These are phyloP conservation scores for Kuraishia capsulata DNA, from an alignment of 805 yeast genomes.

Conservation along the genomic window DNA sequence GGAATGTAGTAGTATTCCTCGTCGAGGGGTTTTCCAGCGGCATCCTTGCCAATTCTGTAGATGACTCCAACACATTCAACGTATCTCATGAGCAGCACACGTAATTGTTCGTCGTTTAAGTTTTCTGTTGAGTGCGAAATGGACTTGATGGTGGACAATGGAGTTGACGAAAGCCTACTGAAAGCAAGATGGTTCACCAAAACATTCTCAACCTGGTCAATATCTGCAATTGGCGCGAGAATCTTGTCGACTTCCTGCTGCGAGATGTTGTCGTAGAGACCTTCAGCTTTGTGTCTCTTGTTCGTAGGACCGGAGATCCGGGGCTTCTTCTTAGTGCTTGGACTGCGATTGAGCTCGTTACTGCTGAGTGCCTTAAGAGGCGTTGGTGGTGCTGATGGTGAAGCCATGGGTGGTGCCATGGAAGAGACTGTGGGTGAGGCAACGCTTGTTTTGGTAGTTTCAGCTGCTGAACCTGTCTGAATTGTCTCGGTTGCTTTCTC, in stretches of 20 bases:
- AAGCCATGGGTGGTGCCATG: neutral
- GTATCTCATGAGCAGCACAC: conserved; percentile 31
- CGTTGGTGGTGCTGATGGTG: neutral
- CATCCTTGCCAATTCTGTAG: conserved; percentile 85
- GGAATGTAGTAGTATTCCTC: conserved; percentile 89
- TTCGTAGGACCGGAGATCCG: conserved; percentile 9
- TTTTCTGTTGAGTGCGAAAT: conserved; percentile 47
- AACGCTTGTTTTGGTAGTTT: neutral
- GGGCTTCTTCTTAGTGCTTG: conserved; percentile 21
- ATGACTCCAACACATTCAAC: conserved; percentile 76
- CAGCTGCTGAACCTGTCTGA: too few species aligned
- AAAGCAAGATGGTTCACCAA: conserved; percentile 82
- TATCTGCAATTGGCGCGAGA: conserved; percentile 26
- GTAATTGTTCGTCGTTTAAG: conserved; percentile 33
- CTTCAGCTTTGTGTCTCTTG: conserved; percentile 14
- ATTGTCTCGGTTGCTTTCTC: too few species aligned
- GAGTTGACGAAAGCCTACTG: conserved; percentile 81
- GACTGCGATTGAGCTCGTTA: neutral
- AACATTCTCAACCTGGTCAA: conserved; percentile 50
- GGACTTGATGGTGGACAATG: conserved; percentile 60
- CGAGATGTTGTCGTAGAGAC: conserved; percentile 1
- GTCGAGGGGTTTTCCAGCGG: conserved; percentile 90
- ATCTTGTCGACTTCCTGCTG: conserved; percentile 18
- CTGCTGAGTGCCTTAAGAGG: too few species aligned
- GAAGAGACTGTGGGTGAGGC: neutral